These are phyloP conservation scores for Epichloe elymi DNA, from an alignment of 2,329 filamentous ascomycete genomes.

Conservation along the genomic window DNA sequence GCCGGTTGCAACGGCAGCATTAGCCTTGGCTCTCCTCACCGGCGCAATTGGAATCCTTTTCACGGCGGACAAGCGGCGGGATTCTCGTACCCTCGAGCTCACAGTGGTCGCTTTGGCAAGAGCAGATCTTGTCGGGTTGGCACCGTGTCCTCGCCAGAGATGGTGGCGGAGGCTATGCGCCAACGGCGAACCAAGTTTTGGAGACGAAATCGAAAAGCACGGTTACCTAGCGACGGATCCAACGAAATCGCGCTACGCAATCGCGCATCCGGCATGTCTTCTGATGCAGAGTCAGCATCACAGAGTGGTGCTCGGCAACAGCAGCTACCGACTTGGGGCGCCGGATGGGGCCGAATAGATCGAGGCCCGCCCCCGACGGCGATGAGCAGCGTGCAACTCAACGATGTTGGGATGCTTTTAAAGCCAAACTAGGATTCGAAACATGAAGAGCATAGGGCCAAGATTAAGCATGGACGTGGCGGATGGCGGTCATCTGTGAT, in stretches of 20 bases:
- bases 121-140: constrained; percentile 21
- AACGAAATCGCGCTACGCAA: constrained; percentile 21
- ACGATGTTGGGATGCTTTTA: constrained; percentile 21
- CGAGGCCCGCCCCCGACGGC: constrained; percentile 12
- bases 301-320: constrained; percentile 2
- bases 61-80: constrained; percentile 37
- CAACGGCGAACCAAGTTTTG: constrained; percentile 16
- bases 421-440: not conserved
- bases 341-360: constrained; percentile 20
- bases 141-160: constrained; percentile 31
- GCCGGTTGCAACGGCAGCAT: constrained; percentile 38
- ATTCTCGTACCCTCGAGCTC: constrained; percentile 31
- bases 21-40: constrained; percentile 18
- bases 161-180: constrained; percentile 15
- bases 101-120: constrained; percentile 12
- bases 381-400: constrained; percentile 14
- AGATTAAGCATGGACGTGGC: not conserved
- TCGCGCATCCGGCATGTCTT: constrained; percentile 2
- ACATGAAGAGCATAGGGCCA: not conserved
- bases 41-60: constrained; percentile 32
- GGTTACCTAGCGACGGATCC: constrained; percentile 15
- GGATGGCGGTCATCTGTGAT: not conserved
- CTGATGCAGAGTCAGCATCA: not conserved
- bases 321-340: constrained; percentile 14
- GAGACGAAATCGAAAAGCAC: constrained; percentile 15